Conservation (phyloP, 257 asterid species). For the Agastache rugosa region DNA sequence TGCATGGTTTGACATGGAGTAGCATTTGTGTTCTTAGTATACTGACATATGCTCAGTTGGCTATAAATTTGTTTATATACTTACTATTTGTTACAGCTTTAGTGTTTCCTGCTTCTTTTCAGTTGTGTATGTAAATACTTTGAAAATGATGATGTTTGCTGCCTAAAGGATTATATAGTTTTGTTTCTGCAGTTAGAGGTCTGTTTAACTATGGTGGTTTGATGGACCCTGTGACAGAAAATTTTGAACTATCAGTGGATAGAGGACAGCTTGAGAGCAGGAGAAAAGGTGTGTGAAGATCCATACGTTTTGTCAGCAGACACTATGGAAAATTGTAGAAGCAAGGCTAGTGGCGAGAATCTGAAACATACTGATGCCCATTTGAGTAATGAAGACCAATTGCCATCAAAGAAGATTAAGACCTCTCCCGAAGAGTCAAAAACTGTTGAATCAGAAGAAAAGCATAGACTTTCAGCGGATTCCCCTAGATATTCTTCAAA, state of each 20-base stretch:
- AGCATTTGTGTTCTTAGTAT: too few relatives aligned
- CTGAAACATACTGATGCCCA: conserved; percentile 37
- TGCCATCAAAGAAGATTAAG: conserved; percentile 56
- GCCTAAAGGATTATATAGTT: conserved; percentile 13
- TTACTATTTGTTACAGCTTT: conserved; percentile 1
- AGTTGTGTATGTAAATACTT: conserved; percentile 2
- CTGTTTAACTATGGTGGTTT: conserved; percentile 17
- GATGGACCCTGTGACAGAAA: conserved; percentile 53
- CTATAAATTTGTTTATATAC: too few relatives aligned
- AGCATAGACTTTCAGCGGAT: conserved; percentile 29
- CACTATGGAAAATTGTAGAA: conserved; percentile 31
- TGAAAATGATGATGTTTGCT: conserved; percentile 1
- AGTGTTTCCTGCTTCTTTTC: conserved; percentile 20
- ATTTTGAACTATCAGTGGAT: conserved; percentile 80
- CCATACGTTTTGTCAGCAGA: conserved; percentile 54
- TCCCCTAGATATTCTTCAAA: conserved; percentile 38
- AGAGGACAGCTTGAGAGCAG: conserved; percentile 80
- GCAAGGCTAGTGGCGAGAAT: conserved; percentile 35
- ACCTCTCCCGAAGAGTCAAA: conserved; percentile 47
- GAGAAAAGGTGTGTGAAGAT: conserved; percentile 71
- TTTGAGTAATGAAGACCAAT: conserved; percentile 41
- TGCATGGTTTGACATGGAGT: neutral
- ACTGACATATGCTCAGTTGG: too few relatives aligned
- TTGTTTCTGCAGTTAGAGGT: conserved; percentile 7
- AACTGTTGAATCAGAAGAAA: conserved; percentile 39